Evolutionary conservation across 352 stramenopile species (phyloP).

Genomic region (Blastocystis sp.): DNA sequence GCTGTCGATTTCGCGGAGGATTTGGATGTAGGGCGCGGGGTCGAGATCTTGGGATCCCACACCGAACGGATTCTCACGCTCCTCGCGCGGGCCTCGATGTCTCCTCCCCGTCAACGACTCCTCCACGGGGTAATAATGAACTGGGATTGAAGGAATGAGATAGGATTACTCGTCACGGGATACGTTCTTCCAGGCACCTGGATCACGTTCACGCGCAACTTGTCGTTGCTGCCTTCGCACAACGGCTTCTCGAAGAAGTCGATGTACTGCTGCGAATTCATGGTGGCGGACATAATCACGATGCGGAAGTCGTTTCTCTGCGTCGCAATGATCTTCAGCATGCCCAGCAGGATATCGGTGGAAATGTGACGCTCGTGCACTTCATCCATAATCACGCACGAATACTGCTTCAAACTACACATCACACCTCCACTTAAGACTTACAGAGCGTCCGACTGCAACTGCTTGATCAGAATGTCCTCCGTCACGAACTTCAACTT

Average conservation of each 20-base stretch:
- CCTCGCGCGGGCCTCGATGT: slow-evolving; percentile 15
- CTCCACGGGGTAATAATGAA: slow-evolving; percentile 42
- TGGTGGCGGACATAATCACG: slow-evolving; percentile 74
- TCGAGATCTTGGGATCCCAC: slow-evolving; percentile 24
- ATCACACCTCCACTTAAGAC: neutral
- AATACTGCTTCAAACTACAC: slow-evolving; percentile 44
- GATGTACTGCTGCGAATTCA: slow-evolving; percentile 95
- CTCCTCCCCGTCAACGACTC: neutral
- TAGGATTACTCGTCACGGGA: slow-evolving; percentile 20
- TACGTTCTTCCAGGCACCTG: slow-evolving; percentile 48
- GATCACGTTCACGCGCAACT: neutral
- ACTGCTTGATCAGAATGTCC: slow-evolving; percentile 60
- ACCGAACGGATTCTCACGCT: slow-evolving; percentile 20
- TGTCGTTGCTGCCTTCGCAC: neutral
- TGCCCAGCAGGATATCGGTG: slow-evolving; percentile 62
- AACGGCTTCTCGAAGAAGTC: slow-evolving; percentile 86
- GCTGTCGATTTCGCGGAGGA: slow-evolving; percentile 48
- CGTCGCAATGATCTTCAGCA: slow-evolving; percentile 79
- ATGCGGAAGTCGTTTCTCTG: slow-evolving; percentile 87
- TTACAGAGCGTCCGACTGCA: slow-evolving; percentile 49
- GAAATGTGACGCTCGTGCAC: slow-evolving; percentile 72
- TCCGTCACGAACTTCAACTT: slow-evolving; percentile 72
- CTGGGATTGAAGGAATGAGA: neutral
- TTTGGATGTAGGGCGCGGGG: slow-evolving; percentile 36
- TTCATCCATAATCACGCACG: slow-evolving; percentile 66